Conservation (phyloP, 139 green algal species). For the Chlorella sorokiniana region DNA sequence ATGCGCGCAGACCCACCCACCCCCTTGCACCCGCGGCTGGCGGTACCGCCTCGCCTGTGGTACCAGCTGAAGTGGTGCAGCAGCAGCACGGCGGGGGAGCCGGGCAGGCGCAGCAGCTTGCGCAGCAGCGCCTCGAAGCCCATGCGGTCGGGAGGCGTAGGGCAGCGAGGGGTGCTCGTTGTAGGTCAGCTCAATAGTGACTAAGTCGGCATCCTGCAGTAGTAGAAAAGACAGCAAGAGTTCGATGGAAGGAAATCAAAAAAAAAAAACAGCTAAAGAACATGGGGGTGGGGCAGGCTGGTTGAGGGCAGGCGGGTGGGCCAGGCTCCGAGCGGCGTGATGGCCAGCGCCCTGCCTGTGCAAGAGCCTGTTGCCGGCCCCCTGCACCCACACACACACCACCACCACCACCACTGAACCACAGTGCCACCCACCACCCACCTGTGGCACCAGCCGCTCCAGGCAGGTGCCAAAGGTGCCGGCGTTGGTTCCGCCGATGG, state of each 20-base stretch:
- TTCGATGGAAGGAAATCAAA: background rate
- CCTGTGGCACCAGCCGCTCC: background rate
- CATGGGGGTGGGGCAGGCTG: background rate
- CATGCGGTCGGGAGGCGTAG: conserved; percentile 1
- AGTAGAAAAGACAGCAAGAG: background rate
- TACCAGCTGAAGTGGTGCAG: conserved; percentile 18
- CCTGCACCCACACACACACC: background rate
- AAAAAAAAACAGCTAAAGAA: background rate
- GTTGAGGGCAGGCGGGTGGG: no score
- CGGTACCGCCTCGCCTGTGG: no score
- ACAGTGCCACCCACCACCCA: background rate
- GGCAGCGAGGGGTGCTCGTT: background rate
- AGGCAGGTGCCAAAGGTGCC: background rate
- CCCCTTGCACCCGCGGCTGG: no score
- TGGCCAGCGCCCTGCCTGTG: no score
- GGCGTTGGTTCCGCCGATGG: background rate
- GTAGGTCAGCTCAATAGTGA: background rate
- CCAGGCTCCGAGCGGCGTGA: no score
- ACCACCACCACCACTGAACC: background rate
- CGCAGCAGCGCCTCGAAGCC: conserved; percentile 39
- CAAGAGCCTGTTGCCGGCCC: no score
- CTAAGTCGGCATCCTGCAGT: background rate
- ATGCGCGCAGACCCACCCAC: no score
- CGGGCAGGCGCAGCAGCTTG: conserved; percentile 20
- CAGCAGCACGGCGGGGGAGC: conserved; percentile 19